Evolutionary conservation across 23 red algal genomes (phyloP).

Genomic region (Porphyridium purpureum): DNA sequence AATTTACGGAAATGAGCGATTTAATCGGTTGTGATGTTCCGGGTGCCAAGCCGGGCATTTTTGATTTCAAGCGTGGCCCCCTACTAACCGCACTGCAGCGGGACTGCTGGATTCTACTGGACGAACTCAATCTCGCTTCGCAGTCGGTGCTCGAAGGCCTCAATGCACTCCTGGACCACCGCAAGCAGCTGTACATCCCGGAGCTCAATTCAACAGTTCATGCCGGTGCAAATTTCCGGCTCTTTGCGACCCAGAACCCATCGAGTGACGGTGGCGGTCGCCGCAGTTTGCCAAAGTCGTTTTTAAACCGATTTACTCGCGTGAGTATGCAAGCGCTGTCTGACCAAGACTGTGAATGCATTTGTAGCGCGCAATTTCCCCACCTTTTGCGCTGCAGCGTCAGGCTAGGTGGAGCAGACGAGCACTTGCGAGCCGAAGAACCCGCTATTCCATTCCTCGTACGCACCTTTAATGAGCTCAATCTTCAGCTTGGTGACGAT

Average conservation of each 20-base stretch:
- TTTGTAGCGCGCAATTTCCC: constrained; percentile 9
- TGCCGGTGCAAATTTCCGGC: constrained; percentile 35
- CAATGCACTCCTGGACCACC: constrained; percentile 83
- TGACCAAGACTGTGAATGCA: constrained; percentile 25
- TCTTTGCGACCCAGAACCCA: constrained; percentile 93
- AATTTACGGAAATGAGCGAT: constrained; percentile 93
- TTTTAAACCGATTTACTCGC: constrained; percentile 74
- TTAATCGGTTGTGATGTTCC: constrained; percentile 33
- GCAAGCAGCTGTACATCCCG: constrained; percentile 37
- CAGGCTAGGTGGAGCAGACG: background rate
- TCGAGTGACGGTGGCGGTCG: constrained; percentile 47
- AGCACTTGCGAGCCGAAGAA: background rate
- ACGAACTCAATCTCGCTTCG: constrained; percentile 89
- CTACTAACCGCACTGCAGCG: constrained; percentile 43
- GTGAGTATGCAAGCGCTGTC: constrained; percentile 28
- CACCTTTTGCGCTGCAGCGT: background rate
- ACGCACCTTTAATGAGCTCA: too few species aligned
- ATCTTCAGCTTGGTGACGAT: too few species aligned
- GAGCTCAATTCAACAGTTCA: constrained; percentile 33
- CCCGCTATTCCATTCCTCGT: too few species aligned
- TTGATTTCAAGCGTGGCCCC: constrained; percentile 61
- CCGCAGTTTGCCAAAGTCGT: constrained; percentile 50
- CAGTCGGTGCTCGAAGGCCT: constrained; percentile 97
- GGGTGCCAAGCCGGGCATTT: constrained; percentile 4
- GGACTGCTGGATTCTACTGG: constrained; percentile 78